phyloP scores from a whole-genome alignment of 2,329 filamentous ascomycete species.

The Cercospora sp. region DNA sequence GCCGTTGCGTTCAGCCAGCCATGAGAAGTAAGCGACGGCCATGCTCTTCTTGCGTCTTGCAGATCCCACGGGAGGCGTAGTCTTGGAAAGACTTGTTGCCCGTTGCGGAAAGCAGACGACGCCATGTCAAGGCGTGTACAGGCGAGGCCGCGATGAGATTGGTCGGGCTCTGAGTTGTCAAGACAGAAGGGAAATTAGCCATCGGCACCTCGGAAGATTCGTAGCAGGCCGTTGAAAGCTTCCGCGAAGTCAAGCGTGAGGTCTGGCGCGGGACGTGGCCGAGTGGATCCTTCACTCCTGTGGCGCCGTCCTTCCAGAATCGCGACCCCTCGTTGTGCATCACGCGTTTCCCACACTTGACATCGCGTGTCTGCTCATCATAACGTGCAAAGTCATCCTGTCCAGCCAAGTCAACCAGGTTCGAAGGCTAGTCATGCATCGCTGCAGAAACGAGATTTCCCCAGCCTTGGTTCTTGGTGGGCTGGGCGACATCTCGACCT shows the following conservation, averaged over 20 bases:
- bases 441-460: neutral
- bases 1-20: conserved; percentile 13
- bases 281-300: conserved; percentile 16
- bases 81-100: conserved; percentile 1
- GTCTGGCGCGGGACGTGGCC: conserved; percentile 10
- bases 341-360: conserved; percentile 11
- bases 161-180: neutral
- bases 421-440: neutral
- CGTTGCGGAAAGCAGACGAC: conserved; percentile 7
- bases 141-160: neutral
- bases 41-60: neutral
- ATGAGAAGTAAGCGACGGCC: neutral
- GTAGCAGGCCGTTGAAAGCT: conserved; percentile 12
- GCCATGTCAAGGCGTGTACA: neutral
- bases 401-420: neutral
- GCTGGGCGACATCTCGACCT: neutral
- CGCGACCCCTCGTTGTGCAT: neutral
- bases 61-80: conserved; percentile 4
- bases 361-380: neutral
- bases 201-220: conserved; percentile 4
- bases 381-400: neutral
- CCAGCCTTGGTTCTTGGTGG: neutral
- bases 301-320: conserved; percentile 1
- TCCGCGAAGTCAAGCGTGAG: neutral
- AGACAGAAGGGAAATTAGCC: conserved; percentile 9